Percentiles rank a stretch among this genome's conserved stretches.
These are phyloP conservation scores for Leishmania turanica DNA, from an alignment of 208 protist species.

Conservation along the genomic window DNA sequence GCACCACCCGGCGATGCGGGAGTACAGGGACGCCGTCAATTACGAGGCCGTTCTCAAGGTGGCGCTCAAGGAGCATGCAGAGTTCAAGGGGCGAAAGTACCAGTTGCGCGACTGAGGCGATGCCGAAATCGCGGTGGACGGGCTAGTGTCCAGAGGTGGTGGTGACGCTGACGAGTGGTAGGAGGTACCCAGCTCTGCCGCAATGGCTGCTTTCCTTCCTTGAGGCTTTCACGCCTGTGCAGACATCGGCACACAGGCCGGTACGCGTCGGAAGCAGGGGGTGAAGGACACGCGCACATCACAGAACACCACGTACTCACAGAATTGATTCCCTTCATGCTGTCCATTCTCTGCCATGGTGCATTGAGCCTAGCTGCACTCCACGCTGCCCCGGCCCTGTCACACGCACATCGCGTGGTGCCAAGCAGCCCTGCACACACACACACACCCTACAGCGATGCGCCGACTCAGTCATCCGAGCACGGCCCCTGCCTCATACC, in stretches of 20 bases:
- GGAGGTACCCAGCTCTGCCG: not conserved
- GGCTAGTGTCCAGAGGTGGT: not conserved
- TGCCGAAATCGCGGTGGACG: too few species aligned
- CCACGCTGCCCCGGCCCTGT: not conserved
- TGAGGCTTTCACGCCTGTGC: not conserved
- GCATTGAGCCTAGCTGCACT: not conserved
- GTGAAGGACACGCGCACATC: not conserved
- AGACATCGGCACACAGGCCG: not conserved
- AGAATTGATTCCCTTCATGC: not conserved
- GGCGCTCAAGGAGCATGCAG: slow-evolving; percentile 53
- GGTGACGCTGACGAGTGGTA: not conserved
- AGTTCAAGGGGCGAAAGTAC: slow-evolving; percentile 69
- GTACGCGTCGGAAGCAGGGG: not conserved
- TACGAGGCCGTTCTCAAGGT: slow-evolving; percentile 66
- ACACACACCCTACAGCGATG: not conserved
- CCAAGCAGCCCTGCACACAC: not conserved
- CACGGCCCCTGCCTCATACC: not conserved
- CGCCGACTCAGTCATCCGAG: not conserved
- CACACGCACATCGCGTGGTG: not conserved
- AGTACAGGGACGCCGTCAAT: slow-evolving; percentile 32
- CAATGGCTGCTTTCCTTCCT: not conserved
- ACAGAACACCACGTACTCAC: not conserved
- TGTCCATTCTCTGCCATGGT: not conserved
- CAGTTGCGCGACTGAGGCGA: slow-evolving; percentile 43
- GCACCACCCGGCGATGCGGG: slow-evolving; percentile 37